Base-by-base conservation (phyloP, 176 grass and related monocot genomes). In the Ensete glaucum region DNA sequence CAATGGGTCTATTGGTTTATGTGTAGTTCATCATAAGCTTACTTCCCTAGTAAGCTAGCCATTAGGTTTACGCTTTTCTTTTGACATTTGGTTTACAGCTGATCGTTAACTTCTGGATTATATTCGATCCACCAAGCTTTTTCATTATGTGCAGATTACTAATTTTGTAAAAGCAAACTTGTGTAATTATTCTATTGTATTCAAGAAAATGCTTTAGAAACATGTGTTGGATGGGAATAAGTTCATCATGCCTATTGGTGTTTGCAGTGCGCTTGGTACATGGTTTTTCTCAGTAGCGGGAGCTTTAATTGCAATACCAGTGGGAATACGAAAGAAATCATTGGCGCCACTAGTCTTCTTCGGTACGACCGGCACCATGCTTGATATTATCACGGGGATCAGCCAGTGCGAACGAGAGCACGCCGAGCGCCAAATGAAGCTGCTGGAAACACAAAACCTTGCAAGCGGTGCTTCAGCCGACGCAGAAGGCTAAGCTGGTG, bases 341-440 rank as follows among this genome's bases (percentile, higher is more conserved):
- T 80, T 98, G 13, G 90, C 78, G 13, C 95, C 95, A 0, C 75
- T 98, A 55, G 90, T 98, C 23, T 98, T 93, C 59, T 98, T 91
- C 19, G 95, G 88, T 49, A 93, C 90, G 1, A 98, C 95, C 14
- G 95, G 95, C 76, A 98, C 90, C n/a, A 98, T 98, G 95, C 86
- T 93, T 67, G 95, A 98, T 78, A 93, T 98, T 70, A 88, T 98
- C 58, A 91, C 85, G 78, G 95, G 95, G 60, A 91, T 98, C 85
- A 98, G 80, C 78, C 88, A 98, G 50, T 98, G 95, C 1, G 90
- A 93, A 75, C 65, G 90, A 82, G 90, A 98, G 71, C 95, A 98
- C 77, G 88, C 86, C 1, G 88, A 93, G 82, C 75, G 82, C 68
- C 90, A 98, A 81, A 80, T 85, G 85, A 98, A 93, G 82, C 88